These are phyloP conservation scores for Russula ochroleuca DNA, from an alignment of 768 basidiomycete genomes.

Conservation along the genomic window DNA sequence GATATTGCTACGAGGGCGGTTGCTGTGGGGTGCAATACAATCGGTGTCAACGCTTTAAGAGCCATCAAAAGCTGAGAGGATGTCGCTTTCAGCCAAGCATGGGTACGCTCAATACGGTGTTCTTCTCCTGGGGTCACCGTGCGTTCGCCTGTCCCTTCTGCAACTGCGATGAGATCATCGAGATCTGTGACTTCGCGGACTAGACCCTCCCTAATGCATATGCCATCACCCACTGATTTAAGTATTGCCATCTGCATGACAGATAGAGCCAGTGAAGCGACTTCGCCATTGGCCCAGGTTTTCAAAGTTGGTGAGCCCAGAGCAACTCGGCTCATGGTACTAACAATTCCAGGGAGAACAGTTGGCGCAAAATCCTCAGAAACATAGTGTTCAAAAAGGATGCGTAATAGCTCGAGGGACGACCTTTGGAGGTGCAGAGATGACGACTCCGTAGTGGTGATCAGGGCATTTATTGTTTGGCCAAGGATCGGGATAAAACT, in stretches of 20 bases:
- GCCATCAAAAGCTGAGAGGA: slow-evolving; percentile 81
- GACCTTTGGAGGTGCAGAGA: slow-evolving; percentile 57
- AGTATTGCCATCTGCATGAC: slow-evolving; percentile 55
- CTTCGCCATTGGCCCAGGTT: slow-evolving; percentile 70
- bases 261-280: slow-evolving; percentile 53
- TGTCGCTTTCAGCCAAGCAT: slow-evolving; percentile 78
- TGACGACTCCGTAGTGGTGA: slow-evolving; percentile 52
- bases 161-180: slow-evolving; percentile 53
- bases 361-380: slow-evolving; percentile 56
- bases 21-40: slow-evolving; percentile 68
- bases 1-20: slow-evolving; percentile 56
- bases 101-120: slow-evolving; percentile 32
- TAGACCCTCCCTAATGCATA: slow-evolving; percentile 59
- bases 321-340: slow-evolving; percentile 67
- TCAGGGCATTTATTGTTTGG: slow-evolving; percentile 73
- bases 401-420: slow-evolving; percentile 54
- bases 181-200: slow-evolving; percentile 52
- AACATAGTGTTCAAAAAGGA: slow-evolving; percentile 49
- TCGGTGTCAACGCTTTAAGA: slow-evolving; percentile 65
- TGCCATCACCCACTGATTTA: slow-evolving; percentile 59
- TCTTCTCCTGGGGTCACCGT: slow-evolving; percentile 3
- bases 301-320: slow-evolving; percentile 50
- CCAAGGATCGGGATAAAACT: slow-evolving; percentile 75
- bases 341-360: slow-evolving; percentile 80
- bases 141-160: slow-evolving; percentile 6